Percentiles rank a stretch among this genome's conserved stretches.
These are phyloP conservation scores for Nakaseomyces nivariensis DNA, from an alignment of 1,139 yeast species.

Conservation along the genomic window DNA sequence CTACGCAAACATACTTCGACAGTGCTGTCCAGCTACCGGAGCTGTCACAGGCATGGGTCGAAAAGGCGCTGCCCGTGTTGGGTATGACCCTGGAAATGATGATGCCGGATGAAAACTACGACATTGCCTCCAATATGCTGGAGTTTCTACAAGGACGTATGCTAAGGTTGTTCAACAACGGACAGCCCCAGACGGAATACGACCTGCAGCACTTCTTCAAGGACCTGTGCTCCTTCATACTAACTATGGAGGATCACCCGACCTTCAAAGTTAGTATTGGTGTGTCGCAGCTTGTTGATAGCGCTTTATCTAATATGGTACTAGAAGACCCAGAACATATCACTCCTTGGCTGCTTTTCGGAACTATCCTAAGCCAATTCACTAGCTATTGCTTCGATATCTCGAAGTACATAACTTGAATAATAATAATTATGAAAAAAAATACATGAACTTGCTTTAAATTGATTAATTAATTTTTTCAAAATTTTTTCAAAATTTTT, in stretches of 20 bases:
- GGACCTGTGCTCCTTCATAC: constrained; percentile 2
- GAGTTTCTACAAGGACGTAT: neutral
- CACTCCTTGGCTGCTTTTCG: constrained; percentile 3
- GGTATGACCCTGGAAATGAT: neutral
- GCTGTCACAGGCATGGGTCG: neutral
- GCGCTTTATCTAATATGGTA: neutral
- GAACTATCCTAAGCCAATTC: constrained; percentile 1
- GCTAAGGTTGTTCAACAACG: neutral
- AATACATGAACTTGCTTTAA: neutral
- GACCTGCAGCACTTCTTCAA: constrained; percentile 2
- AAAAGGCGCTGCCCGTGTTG: neutral
- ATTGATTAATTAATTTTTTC: too few relatives aligned
- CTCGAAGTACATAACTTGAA: constrained; percentile 1
- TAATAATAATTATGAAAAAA: neutral
- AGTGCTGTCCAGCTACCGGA: neutral
- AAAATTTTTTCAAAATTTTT: too few relatives aligned
- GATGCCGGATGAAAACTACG: constrained; percentile 1
- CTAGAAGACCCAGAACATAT: constrained; percentile 1
- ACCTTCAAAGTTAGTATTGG: constrained; percentile 1
- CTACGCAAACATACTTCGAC: neutral
- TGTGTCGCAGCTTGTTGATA: neutral
- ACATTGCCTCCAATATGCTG: constrained; percentile 1
- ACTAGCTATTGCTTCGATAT: constrained; percentile 4
- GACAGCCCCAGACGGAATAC: neutral
- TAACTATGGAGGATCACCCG: neutral